These are phyloP conservation scores for Termitomyces sp. DNA, from an alignment of 1,284 basidiomycete genomes.

Conservation along the genomic window DNA sequence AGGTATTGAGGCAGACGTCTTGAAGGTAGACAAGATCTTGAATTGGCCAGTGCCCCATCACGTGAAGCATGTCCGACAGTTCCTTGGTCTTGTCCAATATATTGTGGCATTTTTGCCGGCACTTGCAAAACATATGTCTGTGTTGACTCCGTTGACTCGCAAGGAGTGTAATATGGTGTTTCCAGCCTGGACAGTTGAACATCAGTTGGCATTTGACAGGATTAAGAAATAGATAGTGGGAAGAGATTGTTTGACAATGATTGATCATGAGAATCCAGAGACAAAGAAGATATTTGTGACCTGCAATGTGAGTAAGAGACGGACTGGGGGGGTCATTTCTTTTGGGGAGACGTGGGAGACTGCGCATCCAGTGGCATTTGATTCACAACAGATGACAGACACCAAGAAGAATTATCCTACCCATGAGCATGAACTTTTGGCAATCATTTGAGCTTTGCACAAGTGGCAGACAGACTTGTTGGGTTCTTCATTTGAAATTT, in stretches of 20 bases:
- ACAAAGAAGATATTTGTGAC: not conserved
- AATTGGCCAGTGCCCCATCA: slow-evolving; percentile 19
- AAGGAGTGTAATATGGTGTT: not conserved
- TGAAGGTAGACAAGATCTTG: slow-evolving; percentile 23
- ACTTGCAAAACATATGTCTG: too few species aligned
- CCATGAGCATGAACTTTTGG: not conserved
- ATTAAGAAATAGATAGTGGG: not conserved
- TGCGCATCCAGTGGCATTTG: not conserved
- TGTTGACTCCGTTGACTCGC: not conserved
- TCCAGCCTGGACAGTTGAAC: not conserved
- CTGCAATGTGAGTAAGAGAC: not conserved
- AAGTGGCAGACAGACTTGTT: slow-evolving; percentile 1
- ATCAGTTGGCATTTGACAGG: not conserved
- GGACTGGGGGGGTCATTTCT: not conserved
- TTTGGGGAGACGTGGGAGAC: not conserved
- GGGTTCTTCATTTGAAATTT: not conserved
- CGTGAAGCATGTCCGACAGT: slow-evolving; percentile 9
- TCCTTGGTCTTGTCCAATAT: slow-evolving; percentile 22
- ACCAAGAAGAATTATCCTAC: not conserved
- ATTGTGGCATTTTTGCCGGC: too few species aligned
- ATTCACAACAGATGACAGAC: not conserved
- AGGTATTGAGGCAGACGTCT: slow-evolving; percentile 23
- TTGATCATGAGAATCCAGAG: not conserved
- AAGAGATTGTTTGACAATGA: not conserved
- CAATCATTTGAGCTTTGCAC: not conserved